Base-by-base conservation (phyloP, 2,329 filamentous ascomycete species). In the Dactylonectria macrodidyma region DNA sequence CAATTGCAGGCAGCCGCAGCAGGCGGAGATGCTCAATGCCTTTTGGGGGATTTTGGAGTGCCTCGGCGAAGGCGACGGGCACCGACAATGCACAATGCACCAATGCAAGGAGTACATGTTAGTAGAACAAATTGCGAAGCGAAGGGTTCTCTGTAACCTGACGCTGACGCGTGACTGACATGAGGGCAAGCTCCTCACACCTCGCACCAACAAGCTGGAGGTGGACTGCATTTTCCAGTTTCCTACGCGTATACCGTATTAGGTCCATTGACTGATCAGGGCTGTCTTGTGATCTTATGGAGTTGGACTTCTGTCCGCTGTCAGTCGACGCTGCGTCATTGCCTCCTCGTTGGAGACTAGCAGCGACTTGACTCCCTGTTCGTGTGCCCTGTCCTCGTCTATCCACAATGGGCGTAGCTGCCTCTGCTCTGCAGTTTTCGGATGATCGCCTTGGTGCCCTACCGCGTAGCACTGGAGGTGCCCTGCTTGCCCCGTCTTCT, bases 401-500 rank as follows among this genome's bases (percentile, higher is more conserved):
- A 44, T 33, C 14, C 14, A 8, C 14, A n/a, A 19, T 44, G 41
- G 41, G 16, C 14, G 41, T 44, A 44, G 41, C n/a, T n/a, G 14
- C n/a, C 16, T 44, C 14, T n/a, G 41, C 8, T 44, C 14, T n/a
- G 41, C 8, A n/a, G 41, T 44, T 8, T 44, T 68, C 50, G 70
- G 62, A 61, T 71, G 52, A 56, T 67, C 66, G 8, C 41, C 41
- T 36, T 55, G 58, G 55, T 57, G 36, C 70, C 63, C 41, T 44
- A 16, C 19, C 19, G 19, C 19, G 19, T 19, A 19, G 19, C 19
- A 19, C 54, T 30, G 26, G 26, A 30, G 4, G 36, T 58, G 52
- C 14, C 12, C 22, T 74, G 73, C 48, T 58, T 26, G 47, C 38
- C n/a, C 57, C 59, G 69, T 73, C 69, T 64, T 60, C 65, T 61